Conservation (phyloP, 139 green algal species). For the Chlorella sp. region DNA sequence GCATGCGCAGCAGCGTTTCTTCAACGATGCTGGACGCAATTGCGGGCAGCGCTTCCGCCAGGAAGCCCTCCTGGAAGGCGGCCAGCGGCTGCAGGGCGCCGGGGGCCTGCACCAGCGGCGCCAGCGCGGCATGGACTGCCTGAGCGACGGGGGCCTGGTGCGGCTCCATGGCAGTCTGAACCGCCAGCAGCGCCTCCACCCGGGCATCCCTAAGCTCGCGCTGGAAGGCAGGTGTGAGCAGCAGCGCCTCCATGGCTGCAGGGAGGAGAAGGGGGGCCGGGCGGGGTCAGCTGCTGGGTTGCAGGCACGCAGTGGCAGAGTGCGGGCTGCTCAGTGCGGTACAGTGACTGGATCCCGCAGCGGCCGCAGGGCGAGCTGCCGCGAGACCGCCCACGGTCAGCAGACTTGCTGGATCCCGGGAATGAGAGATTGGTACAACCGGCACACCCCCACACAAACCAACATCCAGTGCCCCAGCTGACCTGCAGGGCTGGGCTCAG, state of each 20-base stretch:
- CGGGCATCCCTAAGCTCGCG: background rate
- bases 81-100: background rate
- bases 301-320: too few species aligned
- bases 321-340: too few species aligned
- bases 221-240: background rate
- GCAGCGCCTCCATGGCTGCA: background rate
- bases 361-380: background rate
- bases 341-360: background rate
- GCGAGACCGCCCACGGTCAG: background rate
- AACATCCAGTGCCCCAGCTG: background rate
- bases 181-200: background rate
- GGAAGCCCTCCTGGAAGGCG: background rate
- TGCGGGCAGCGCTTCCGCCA: background rate
- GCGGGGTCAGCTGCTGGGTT: background rate
- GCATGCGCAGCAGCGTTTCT: conserved; percentile 20
- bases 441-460: background rate
- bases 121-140: background rate
- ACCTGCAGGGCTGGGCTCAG: background rate
- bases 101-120: background rate
- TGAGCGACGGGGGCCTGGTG: background rate
- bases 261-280: background rate
- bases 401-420: background rate
- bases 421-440: background rate
- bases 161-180: background rate
- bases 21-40: background rate